Base-by-base conservation (phyloP, 495 filamentous ascomycete species). In the Trichodelitschia bisporula region DNA sequence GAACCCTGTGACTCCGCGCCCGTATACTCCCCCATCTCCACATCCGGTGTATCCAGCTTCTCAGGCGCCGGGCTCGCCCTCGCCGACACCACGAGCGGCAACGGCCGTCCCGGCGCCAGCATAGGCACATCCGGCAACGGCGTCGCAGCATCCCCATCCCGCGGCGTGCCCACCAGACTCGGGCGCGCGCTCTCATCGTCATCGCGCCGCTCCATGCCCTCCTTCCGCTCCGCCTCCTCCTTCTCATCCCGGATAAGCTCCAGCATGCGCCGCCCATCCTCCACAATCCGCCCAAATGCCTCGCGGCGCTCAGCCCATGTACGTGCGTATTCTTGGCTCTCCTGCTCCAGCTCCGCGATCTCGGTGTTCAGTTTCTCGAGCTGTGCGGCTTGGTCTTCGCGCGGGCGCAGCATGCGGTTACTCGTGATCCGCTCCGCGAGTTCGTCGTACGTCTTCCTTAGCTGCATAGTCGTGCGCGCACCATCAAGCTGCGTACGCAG, bases 241-340 rank as follows among this genome's bases (percentile, higher is more conserved):
- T 93, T 93, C 57, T 93, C 82, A 49, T 93, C 82, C 25, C 78
- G 66, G 40, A 97, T 95, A 41, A 90, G 54, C 19, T 72, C 64
- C 29, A 82, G 60, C 40, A 95, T 60, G 36, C 77, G 61, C 68
- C 74, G 76, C 3, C 80, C 76, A 56, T 95, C 83, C 23, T 82
- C 79, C 35, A 92, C 76, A 44, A 97, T 86, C 38, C 67, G 59
- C 9, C 72, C 76, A 50, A 95, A 97, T 51, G 91, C 80, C 42
- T 75, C 73, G 24, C 80, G 53, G 19, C 89, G 60, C 47, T 90
- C 79, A 12, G 62, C 54, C 84, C 84, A 95, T 3, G 79, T 90
- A 29, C 57, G 58, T 6, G 68, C 71, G 50, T 86, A 91, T 20
- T 72, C 68, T 48, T 64, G 59, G 46, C 77, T 77, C 53, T 95